These are phyloP conservation scores for Magnaporthales sp. DNA, from an alignment of 2,329 filamentous ascomycete genomes.

Conservation along the genomic window DNA sequence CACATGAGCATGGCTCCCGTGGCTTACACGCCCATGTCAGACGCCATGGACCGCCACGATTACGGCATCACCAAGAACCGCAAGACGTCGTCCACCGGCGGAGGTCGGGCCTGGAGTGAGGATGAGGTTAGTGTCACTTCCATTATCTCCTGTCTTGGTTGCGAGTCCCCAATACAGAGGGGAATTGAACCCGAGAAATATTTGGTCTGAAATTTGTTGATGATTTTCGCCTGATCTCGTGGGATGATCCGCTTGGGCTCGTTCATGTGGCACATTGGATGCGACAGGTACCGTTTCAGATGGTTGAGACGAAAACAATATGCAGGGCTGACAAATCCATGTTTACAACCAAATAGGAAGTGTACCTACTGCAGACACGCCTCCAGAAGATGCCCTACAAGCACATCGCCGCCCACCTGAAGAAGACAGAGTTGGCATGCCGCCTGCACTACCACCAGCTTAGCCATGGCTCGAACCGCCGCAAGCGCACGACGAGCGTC, in stretches of 20 bases:
- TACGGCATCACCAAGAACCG: conserved; percentile 56
- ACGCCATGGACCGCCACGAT: conserved; percentile 48
- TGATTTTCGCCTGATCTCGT: neutral
- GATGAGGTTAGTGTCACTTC: conserved; percentile 56
- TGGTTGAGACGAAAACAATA: conserved; percentile 2
- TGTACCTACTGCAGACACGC: conserved; percentile 74
- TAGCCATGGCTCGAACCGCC: conserved; percentile 71
- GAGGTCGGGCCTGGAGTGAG: conserved; percentile 76
- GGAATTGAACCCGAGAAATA: too few relatives aligned
- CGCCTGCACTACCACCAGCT: conserved; percentile 83
- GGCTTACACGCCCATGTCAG: conserved; percentile 40
- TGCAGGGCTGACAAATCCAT: conserved; percentile 2
- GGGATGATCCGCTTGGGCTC: neutral
- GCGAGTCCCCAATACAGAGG: too few relatives aligned
- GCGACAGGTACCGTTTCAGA: conserved; percentile 2
- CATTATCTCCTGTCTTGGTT: neutral
- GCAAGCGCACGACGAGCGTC: conserved; percentile 65
- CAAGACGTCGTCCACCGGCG: conserved; percentile 61
- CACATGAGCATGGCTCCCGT: conserved; percentile 34
- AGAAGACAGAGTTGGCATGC: conserved; percentile 83
- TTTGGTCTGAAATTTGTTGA: neutral
- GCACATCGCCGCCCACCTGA: conserved; percentile 75
- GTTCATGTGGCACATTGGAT: conserved; percentile 2
- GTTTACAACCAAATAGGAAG: conserved; percentile 45
- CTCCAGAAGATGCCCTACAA: conserved; percentile 88